Base-by-base conservation (phyloP, 805 yeast species). In the Candida arabinofermentans region DNA sequence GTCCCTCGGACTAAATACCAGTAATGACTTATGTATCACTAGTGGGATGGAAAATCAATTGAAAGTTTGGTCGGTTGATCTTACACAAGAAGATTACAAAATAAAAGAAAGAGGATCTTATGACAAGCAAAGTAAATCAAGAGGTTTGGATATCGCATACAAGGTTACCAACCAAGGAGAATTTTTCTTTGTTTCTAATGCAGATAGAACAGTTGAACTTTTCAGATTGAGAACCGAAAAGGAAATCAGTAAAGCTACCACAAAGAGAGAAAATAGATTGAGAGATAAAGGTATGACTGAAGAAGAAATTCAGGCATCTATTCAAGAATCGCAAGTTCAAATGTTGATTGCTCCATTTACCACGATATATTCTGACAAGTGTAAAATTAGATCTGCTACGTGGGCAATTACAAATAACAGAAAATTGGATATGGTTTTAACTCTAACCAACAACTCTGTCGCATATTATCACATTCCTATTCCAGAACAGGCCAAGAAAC, bases 41-140 rank as follows among this genome's bases (percentile, higher is more conserved):
- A 74, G 85, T 23, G 90, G 96, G 34, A 76, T 79, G 54, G 89
- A 86, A 49, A 81, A 85, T 49, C 95, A 88, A 58, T 73, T 86
- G 24, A 87, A 86, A 59, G 71, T 90, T 8, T 93, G 98, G 98
- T 62, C 65, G 21, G 55, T 89, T n/a, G 79, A 86, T 56, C 59
- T 85, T 24, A 56, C 59, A 0, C 63, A 66, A 26, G 72, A 70
- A 5, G 84, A 80, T 41, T 56, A 49, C 9, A 73, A 74, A 43
- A 58, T 88, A 29, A 51, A 65, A 2, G 86, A 78, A 51, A 64
- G 69, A 36, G 97, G 97, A 1, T 52, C 65, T 3, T 73, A 84
- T 52, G 87, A 83, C 47, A 87, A 87, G 56, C 85, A 78, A 49
- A 83, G 91, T 60, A 84, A 81, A 53, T 74, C 83, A 35, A 74